Evolutionary conservation across 176 grass and related monocot species (phyloP).

Genomic region (Triticum aestivum): DNA sequence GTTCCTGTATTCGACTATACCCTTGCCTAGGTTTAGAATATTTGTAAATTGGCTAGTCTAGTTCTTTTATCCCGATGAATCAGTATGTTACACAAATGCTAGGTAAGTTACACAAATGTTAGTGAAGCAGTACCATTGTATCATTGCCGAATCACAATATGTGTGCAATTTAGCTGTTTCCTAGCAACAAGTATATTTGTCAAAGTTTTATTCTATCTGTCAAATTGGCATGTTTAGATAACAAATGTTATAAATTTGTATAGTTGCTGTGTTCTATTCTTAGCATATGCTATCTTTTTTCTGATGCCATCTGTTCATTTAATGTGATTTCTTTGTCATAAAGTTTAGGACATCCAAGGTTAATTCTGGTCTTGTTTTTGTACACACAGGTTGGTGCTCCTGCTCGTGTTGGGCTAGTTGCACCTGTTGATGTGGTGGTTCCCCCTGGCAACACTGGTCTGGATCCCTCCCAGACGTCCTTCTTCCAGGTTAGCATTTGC

Average conservation of each 20-base stretch:
- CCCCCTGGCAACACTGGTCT: conserved; percentile 83
- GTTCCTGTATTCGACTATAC: background rate
- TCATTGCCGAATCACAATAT: background rate
- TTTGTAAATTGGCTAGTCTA: background rate
- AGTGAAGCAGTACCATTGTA: background rate
- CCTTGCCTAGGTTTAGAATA: background rate
- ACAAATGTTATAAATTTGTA: no score
- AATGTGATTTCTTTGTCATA: background rate
- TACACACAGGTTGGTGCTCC: conserved; percentile 70
- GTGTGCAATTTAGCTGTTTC: background rate
- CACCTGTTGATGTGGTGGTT: conserved; percentile 81
- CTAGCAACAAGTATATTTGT: background rate
- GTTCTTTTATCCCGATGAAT: background rate
- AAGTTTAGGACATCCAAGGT: background rate
- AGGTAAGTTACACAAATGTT: no score
- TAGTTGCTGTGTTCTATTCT: background rate
- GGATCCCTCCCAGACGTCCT: conserved; percentile 89
- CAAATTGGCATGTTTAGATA: background rate
- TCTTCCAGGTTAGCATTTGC: conserved; percentile 62
- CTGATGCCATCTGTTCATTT: background rate
- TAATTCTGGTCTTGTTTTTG: background rate
- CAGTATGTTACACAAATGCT: background rate
- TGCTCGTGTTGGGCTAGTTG: conserved; percentile 84
- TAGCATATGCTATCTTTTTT: background rate
- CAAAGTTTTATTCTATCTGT: background rate